Evolutionary conservation across 2,329 filamentous ascomycete species (phyloP).

Genomic region (Xylaria sp.): DNA sequence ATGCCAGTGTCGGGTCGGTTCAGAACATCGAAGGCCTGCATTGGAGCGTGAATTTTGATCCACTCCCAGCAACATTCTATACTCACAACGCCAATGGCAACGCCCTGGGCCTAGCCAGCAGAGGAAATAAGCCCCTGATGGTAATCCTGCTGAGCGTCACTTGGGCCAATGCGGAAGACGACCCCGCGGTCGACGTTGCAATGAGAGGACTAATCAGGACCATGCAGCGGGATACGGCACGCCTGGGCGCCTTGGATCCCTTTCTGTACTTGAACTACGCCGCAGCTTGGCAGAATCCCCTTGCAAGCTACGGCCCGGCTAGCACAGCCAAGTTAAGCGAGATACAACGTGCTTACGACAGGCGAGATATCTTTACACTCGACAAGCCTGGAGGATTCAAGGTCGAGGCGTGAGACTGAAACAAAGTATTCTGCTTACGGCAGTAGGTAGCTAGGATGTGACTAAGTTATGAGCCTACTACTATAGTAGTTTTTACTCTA

Average conservation of each 20-base stretch:
- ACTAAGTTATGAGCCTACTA: too few species aligned
- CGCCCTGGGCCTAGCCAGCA: background rate
- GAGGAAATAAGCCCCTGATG: background rate
- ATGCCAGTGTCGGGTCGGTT: background rate
- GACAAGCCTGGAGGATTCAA: background rate
- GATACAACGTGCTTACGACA: conserved; percentile 26
- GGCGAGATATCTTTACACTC: background rate
- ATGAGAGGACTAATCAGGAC: background rate
- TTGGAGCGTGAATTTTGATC: background rate
- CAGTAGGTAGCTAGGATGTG: too few species aligned
- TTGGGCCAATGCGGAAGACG: background rate
- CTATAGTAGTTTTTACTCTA: too few species aligned
- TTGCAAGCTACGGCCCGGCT: conserved; percentile 22
- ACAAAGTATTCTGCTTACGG: too few species aligned
- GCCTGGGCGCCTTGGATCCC: background rate
- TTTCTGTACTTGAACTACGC: conserved; percentile 8
- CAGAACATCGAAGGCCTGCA: background rate
- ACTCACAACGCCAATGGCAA: background rate
- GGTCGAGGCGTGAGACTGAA: background rate
- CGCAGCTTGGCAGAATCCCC: conserved; percentile 23
- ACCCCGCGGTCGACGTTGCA: background rate
- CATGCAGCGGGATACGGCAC: background rate
- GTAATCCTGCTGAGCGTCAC: background rate
- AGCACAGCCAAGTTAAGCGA: conserved; percentile 15
- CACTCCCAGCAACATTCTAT: background rate